Base-by-base conservation (phyloP, 495 filamentous ascomycete genomes). In the Tuber borchii region DNA sequence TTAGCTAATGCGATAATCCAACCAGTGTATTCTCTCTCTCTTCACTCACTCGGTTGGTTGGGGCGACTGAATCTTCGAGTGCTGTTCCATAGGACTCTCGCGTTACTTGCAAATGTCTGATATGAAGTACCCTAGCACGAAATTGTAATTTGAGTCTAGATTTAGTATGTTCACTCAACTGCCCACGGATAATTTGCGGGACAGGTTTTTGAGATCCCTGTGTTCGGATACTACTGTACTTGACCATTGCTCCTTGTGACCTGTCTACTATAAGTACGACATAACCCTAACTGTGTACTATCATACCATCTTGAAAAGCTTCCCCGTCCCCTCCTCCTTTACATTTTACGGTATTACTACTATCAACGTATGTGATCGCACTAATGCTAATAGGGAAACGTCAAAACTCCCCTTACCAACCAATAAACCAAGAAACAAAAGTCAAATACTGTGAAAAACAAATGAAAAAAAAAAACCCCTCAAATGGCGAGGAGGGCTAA, bases 1-100 rank as follows among this genome's bases (percentile, higher is more conserved):
- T 56, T 56, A 14, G 22, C 51, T 26, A 26, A 26, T 14, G n/a
- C n/a, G n/a, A 56, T 14, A 56, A 14, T 26, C 51, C 71, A 74
- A 42, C 44, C 26, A 48, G 48, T 42, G 76, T 72, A 72, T 73
- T 79, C 56, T 71, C 45, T 56, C 56, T 37, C 75, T 71, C 22
- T 22, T 71, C 65, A 3, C 1, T 56, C 19, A 46, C 26, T 61
- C 46, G 68, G 39, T 79, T 51, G 45, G 68, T 78, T 43, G 75
- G 68, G 76, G 74, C 39, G 43, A 77, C 46, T 56, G n/a, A 56
- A 56, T 14, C 5, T 8, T 4, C n/a, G 10, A 26, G 10, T 12
- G 6, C 46, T 51, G 46, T 51, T 51, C 46, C 1, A 56, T 26
- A 56, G 45, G 17, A 16, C 8, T 1, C 20, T n/a, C n/a, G 22